These are phyloP conservation scores for Rhizopus delemar DNA, from an alignment of 371 early-diverging fungal genomes.

Conservation along the genomic window DNA sequence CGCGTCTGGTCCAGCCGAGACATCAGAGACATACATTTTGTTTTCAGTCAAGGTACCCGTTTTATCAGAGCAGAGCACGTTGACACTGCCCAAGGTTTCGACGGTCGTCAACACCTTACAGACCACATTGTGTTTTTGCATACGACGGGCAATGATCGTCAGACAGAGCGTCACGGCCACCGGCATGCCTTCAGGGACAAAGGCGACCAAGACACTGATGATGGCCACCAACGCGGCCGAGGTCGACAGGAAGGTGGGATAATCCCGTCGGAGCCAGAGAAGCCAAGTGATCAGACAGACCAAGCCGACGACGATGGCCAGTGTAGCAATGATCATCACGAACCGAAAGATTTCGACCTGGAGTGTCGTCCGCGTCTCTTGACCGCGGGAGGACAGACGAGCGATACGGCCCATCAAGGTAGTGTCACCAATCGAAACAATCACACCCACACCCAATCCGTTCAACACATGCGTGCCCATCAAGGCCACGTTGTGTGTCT, in stretches of 20 bases:
- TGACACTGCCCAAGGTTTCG: slow-evolving; percentile 71
- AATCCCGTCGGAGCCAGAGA: slow-evolving; percentile 39
- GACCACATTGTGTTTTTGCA: slow-evolving; percentile 56
- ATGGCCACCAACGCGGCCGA: slow-evolving; percentile 68
- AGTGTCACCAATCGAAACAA: slow-evolving; percentile 58
- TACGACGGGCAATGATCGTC: slow-evolving; percentile 59
- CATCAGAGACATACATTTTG: slow-evolving; percentile 60
- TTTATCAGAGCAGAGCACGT: slow-evolving; percentile 70
- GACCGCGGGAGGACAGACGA: slow-evolving; percentile 48
- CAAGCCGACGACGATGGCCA: slow-evolving; percentile 57
- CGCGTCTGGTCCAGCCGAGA: slow-evolving; percentile 44
- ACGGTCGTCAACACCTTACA: slow-evolving; percentile 67
- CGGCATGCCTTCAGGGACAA: slow-evolving; percentile 68
- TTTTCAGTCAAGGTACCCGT: slow-evolving; percentile 74
- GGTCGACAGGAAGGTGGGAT: slow-evolving; percentile 54
- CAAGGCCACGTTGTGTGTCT: slow-evolving; percentile 70
- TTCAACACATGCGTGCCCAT: slow-evolving; percentile 65
- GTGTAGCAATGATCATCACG: slow-evolving; percentile 62
- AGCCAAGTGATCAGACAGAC: slow-evolving; percentile 40
- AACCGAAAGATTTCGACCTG: slow-evolving; percentile 72
- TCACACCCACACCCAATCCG: slow-evolving; percentile 65
- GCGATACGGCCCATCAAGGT: slow-evolving; percentile 77
- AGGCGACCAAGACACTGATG: slow-evolving; percentile 71
- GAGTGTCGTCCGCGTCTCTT: slow-evolving; percentile 54
- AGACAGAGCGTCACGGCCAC: slow-evolving; percentile 57